A percentile compares a stretch with the other conserved stretches of the same genome.
Conservation (phyloP, 2,329 filamentous ascomycete species). For the Neurospora crassa region DNA sequence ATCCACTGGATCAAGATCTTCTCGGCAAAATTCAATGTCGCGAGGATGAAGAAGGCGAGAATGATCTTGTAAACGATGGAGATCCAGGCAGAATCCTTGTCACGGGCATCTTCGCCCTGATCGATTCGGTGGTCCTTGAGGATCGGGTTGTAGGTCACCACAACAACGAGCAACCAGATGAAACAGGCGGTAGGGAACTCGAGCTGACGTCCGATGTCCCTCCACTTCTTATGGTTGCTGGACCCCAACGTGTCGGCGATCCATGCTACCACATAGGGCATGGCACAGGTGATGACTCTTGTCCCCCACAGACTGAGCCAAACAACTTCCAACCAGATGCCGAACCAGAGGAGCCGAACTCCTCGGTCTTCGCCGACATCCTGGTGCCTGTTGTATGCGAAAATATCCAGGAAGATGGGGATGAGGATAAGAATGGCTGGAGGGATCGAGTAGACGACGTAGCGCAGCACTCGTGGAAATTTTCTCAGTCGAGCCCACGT, state of each 20-base stretch:
- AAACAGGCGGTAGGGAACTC: slow-evolving; percentile 81
- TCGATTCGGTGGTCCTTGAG: slow-evolving; percentile 50
- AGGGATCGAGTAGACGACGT: slow-evolving; percentile 38
- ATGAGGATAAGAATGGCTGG: slow-evolving; percentile 35
- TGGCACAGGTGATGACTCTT: slow-evolving; percentile 41
- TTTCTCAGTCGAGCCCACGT: slow-evolving; percentile 36
- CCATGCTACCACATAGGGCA: slow-evolving; percentile 36
- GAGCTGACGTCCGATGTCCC: slow-evolving; percentile 74
- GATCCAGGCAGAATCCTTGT: slow-evolving; percentile 57
- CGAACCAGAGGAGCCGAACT: slow-evolving; percentile 79
- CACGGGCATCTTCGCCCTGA: slow-evolving; percentile 32
- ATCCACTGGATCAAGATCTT: slow-evolving; percentile 95
- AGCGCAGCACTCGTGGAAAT: slow-evolving; percentile 40
- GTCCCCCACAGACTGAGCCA: slow-evolving; percentile 87
- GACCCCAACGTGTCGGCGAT: slow-evolving; percentile 66
- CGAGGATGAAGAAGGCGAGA: slow-evolving; percentile 71
- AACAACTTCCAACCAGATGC: slow-evolving; percentile 87
- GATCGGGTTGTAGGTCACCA: slow-evolving; percentile 78
- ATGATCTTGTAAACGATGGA: slow-evolving; percentile 74
- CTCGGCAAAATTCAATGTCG: slow-evolving; percentile 73
- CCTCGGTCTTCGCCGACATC: slow-evolving; percentile 56
- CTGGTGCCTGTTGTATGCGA: slow-evolving; percentile 27
- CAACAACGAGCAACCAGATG: slow-evolving; percentile 82
- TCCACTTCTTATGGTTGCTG: slow-evolving; percentile 88
- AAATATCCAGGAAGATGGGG: slow-evolving; percentile 35